A percentile compares a stretch with the other conserved stretches of the same genome.
Evolutionary conservation across 768 basidiomycete genomes (phyloP).

Genomic region (Lepiota subincarnata): DNA sequence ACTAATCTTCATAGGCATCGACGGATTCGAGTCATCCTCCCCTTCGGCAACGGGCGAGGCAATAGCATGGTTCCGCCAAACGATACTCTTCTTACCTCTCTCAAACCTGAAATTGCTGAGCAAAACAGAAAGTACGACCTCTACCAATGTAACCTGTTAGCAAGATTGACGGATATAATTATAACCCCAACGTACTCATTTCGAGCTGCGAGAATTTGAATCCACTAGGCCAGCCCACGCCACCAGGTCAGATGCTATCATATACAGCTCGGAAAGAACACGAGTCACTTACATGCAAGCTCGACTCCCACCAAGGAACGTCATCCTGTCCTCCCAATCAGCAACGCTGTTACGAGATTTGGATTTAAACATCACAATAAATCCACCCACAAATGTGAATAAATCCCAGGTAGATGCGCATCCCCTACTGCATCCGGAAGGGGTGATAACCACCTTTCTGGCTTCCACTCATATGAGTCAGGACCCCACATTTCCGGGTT

Average conservation of each 20-base stretch:
- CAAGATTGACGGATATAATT: neutral
- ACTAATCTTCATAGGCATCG: neutral
- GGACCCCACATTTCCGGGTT: slow-evolving; percentile 42
- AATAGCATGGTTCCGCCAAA: slow-evolving; percentile 12
- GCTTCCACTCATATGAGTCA: slow-evolving; percentile 48
- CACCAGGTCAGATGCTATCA: neutral
- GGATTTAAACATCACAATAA: neutral
- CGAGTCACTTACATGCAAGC: slow-evolving; percentile 19
- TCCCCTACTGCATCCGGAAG: slow-evolving; percentile 32
- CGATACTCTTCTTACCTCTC: slow-evolving; percentile 13
- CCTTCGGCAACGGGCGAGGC: slow-evolving; percentile 11
- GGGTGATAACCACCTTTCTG: slow-evolving; percentile 43
- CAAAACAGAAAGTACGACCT: slow-evolving; percentile 11
- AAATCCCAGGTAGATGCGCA: slow-evolving; percentile 40
- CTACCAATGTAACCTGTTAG: neutral
- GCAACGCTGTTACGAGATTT: too few species aligned
- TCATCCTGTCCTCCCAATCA: slow-evolving; percentile 16
- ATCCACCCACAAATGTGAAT: slow-evolving; percentile 35
- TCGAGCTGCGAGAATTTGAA: slow-evolving; percentile 17
- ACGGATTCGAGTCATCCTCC: neutral
- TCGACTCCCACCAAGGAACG: slow-evolving; percentile 21
- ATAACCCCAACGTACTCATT: slow-evolving; percentile 11
- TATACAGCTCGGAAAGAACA: neutral
- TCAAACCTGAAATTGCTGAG: slow-evolving; percentile 13
- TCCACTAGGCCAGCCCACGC: slow-evolving; percentile 2